Conservation (phyloP, 176 grass and related monocot species). For the Rhynchospora pubera region DNA sequence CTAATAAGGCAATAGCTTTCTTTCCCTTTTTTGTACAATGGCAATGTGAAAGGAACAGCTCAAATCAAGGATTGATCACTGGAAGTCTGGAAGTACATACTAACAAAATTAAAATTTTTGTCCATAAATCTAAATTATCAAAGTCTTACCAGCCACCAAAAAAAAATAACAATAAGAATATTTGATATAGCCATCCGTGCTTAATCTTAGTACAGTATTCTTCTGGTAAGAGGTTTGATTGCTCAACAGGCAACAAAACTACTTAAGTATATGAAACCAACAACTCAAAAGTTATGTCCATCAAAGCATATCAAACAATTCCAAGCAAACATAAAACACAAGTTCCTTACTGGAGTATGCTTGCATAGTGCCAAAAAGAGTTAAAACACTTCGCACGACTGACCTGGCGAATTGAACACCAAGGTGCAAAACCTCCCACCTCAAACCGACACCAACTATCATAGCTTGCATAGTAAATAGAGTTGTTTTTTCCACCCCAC, state of each 20-base stretch:
- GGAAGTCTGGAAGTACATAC: background rate
- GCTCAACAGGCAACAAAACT: background rate
- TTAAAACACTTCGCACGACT: background rate
- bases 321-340: background rate
- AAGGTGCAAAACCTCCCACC: background rate
- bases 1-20: too few relatives aligned
- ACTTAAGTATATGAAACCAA: background rate
- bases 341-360: background rate
- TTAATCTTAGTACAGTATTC: background rate
- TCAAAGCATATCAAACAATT: background rate
- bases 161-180: background rate
- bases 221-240: background rate
- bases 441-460: background rate
- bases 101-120: background rate
- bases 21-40: background rate
- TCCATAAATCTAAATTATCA: background rate
- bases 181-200: background rate
- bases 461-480: constrained; percentile 20
- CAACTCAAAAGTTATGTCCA: too few relatives aligned
- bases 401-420: too few relatives aligned
- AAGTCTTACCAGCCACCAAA: background rate
- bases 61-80: background rate
- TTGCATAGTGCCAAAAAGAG: background rate
- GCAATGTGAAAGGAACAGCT: background rate
- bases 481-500: constrained; percentile 64